Conservation (phyloP, 805 yeast species). For the Komagataella phaffii region DNA sequence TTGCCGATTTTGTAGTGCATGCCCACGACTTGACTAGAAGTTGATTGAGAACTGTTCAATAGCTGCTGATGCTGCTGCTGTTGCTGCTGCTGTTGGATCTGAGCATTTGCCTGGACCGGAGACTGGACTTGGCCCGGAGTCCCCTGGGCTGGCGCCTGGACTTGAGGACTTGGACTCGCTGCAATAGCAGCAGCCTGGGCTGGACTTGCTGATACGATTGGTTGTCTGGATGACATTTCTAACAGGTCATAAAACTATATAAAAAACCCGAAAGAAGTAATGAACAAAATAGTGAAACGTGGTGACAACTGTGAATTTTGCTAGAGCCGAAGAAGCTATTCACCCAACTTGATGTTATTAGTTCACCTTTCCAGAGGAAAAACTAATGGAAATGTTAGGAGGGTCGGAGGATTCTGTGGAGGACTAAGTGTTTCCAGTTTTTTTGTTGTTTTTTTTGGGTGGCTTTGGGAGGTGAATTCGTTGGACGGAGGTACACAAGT, state of each 20-base stretch:
- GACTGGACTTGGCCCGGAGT: neutral
- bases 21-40: slow-evolving; percentile 64
- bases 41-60: slow-evolving; percentile 9
- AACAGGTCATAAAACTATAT: neutral
- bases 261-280: neutral
- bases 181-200: neutral
- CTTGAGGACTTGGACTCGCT: neutral
- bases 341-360: neutral
- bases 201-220: neutral
- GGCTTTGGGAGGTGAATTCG: neutral
- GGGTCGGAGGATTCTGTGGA: neutral
- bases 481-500: neutral
- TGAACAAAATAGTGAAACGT: neutral
- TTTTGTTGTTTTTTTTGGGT: neutral
- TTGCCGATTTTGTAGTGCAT: slow-evolving; percentile 94
- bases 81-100: slow-evolving; percentile 20
- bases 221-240: neutral
- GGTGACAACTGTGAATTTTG: neutral
- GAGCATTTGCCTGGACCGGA: slow-evolving; percentile 2
- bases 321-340: neutral
- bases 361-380: neutral
- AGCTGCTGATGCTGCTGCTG: slow-evolving; percentile 19
- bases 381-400: neutral
- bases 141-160: neutral
- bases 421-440: neutral